phyloP scores from a whole-genome alignment of 169 alveolate species.

The Babesia ovis region DNA sequence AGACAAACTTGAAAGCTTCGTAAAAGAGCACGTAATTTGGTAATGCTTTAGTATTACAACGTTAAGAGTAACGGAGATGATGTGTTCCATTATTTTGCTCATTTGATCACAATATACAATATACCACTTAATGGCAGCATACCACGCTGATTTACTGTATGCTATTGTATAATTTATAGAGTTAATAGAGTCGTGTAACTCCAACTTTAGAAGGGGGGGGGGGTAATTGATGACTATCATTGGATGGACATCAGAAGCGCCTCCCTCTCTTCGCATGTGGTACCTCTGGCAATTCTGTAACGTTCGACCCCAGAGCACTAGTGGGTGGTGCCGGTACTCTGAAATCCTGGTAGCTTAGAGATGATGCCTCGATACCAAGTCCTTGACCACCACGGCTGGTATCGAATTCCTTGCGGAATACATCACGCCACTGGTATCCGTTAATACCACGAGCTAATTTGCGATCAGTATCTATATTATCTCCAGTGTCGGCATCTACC shows the following conservation, averaged over 20 bases:
- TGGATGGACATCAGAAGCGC: not conserved
- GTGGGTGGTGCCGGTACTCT: slow-evolving; percentile 27
- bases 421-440: slow-evolving; percentile 80
- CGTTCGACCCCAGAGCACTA: slow-evolving; percentile 20
- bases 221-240: no score
- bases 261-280: not conserved
- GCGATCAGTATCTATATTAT: slow-evolving; percentile 66
- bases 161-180: not conserved
- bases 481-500: slow-evolving; percentile 78
- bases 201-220: no score
- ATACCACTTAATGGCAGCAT: no score
- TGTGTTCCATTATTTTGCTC: no score
- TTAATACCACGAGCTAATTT: slow-evolving; percentile 76
- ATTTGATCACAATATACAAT: no score
- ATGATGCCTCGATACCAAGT: slow-evolving; percentile 53
- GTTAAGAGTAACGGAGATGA: no score
- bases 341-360: slow-evolving; percentile 22
- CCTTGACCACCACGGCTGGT: slow-evolving; percentile 71
- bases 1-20: not conserved
- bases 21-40: no score
- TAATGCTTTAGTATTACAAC: no score
- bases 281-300: not conserved
- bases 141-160: no score
- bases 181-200: not conserved
- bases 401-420: slow-evolving; percentile 64